A percentile compares a stretch with the other conserved stretches of the same genome.
Evolutionary conservation across 2,329 filamentous ascomycete genomes (phyloP).

Genomic region (Sclerotinia sclerotiorum): DNA sequence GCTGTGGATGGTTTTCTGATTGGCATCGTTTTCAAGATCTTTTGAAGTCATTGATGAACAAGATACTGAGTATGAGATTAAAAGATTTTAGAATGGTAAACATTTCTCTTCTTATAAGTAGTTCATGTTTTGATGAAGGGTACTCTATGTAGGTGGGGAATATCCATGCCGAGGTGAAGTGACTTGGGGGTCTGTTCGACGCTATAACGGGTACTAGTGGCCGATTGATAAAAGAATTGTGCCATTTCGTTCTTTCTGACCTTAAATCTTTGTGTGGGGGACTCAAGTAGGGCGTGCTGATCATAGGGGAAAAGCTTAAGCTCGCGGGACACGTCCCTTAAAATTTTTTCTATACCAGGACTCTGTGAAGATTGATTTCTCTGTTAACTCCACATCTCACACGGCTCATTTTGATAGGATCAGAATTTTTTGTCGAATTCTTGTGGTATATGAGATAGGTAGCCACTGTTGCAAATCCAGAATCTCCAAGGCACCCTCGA

Average conservation of each 20-base stretch:
- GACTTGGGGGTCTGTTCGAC: background rate
- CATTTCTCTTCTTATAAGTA: background rate
- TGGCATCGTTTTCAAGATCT: background rate
- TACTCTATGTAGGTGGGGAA: background rate
- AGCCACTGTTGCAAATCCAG: too few species aligned
- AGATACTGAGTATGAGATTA: background rate
- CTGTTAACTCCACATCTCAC: too few species aligned
- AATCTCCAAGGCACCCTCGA: too few species aligned
- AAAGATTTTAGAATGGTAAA: too few species aligned
- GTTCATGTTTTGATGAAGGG: background rate
- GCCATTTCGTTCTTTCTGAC: background rate
- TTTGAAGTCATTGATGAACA: background rate
- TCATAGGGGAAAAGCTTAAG: background rate
- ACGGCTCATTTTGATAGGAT: too few species aligned
- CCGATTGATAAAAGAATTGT: background rate
- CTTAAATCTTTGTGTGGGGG: background rate
- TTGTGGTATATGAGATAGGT: too few species aligned
- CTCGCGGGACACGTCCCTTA: background rate
- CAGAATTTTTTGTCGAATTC: too few species aligned
- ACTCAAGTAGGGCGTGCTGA: background rate
- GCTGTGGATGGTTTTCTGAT: background rate
- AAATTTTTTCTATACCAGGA: too few species aligned
- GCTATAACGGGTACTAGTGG: background rate
- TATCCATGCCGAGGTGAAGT: background rate
- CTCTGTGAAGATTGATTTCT: too few species aligned